Conservation (phyloP, 2,329 filamentous ascomycete species). For the Aaosphaeria pasadenensis region DNA sequence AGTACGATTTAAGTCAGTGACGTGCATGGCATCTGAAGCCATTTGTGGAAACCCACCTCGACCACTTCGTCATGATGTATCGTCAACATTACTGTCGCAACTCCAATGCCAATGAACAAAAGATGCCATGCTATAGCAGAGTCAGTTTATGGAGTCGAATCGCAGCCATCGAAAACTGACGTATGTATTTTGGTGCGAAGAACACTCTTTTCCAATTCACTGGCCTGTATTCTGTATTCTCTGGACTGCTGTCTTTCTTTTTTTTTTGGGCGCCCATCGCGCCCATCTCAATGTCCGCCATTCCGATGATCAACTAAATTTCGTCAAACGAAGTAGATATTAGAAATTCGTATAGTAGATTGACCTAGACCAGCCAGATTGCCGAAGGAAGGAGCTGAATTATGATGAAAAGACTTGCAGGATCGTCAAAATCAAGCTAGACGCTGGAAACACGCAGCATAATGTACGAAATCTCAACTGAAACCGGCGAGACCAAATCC, state of each 20-base stretch:
- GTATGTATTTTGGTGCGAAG: constrained; percentile 33
- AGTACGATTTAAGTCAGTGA: not conserved
- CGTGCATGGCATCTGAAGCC: not conserved
- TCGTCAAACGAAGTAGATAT: too few species aligned
- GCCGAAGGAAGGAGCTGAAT: not conserved
- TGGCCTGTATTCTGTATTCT: constrained; percentile 31
- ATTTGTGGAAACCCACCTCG: constrained; percentile 14
- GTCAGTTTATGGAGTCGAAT: not conserved
- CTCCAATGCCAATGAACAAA: constrained; percentile 20
- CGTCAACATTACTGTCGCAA: constrained; percentile 26
- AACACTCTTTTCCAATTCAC: constrained; percentile 34
- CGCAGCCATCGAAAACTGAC: constrained; percentile 13
- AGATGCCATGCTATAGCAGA: constrained; percentile 28
- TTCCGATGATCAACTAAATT: not conserved
- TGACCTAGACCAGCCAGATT: too few species aligned
- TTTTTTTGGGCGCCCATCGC: constrained; percentile 16
- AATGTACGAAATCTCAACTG: not conserved
- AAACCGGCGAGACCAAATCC: not conserved
- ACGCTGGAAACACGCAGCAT: not conserved
- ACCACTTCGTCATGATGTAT: constrained; percentile 31
- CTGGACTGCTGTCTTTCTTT: constrained; percentile 13
- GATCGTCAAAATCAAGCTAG: not conserved
- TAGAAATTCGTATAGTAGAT: too few species aligned
- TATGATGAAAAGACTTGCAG: not conserved
- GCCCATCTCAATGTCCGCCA: constrained; percentile 28